phyloP scores from a whole-genome alignment of 2,329 filamentous ascomycete genomes.

The Aspergillus persii region DNA sequence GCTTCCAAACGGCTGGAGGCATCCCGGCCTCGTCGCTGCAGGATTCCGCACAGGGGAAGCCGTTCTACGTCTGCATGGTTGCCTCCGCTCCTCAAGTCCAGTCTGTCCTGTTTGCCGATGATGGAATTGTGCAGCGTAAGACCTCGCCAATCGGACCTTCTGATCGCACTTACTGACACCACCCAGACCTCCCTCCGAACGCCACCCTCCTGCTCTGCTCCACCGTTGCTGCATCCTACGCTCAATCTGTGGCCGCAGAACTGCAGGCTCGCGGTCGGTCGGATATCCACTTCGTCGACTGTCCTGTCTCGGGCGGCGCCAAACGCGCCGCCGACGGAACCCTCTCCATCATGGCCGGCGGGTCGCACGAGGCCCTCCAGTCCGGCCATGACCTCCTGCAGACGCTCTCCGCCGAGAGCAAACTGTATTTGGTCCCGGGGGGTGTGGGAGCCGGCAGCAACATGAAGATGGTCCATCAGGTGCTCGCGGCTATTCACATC shows the following conservation, averaged over 20 bases:
- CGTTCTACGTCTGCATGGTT: conserved; percentile 71
- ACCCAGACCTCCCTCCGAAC: conserved; percentile 51
- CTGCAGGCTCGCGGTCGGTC: conserved; percentile 55
- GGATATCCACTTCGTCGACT: conserved; percentile 68
- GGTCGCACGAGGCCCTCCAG: conserved; percentile 55
- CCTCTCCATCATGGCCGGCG: conserved; percentile 72
- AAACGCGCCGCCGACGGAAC: conserved; percentile 68
- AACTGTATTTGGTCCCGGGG: conserved; percentile 62
- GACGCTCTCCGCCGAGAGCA: conserved; percentile 57
- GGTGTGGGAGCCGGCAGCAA: conserved; percentile 61
- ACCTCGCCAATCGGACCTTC: neutral
- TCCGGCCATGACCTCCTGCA: conserved; percentile 60
- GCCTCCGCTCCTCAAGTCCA: conserved; percentile 69
- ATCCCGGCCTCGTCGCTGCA: conserved; percentile 57
- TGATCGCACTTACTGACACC: neutral
- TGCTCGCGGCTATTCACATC: conserved; percentile 64
- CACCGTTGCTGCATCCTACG: conserved; percentile 67
- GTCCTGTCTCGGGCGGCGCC: conserved; percentile 70
- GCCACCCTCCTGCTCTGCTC: conserved; percentile 66
- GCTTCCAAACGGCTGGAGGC: conserved; percentile 63
- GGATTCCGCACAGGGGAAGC: conserved; percentile 59
- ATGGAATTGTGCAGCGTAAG: conserved; percentile 46
- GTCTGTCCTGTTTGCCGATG: conserved; percentile 60
- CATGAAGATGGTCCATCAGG: conserved; percentile 64
- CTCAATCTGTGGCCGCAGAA: conserved; percentile 58